Evolutionary conservation across 306 rosid genomes (phyloP).

Genomic region (Cicer chorassanicum): DNA sequence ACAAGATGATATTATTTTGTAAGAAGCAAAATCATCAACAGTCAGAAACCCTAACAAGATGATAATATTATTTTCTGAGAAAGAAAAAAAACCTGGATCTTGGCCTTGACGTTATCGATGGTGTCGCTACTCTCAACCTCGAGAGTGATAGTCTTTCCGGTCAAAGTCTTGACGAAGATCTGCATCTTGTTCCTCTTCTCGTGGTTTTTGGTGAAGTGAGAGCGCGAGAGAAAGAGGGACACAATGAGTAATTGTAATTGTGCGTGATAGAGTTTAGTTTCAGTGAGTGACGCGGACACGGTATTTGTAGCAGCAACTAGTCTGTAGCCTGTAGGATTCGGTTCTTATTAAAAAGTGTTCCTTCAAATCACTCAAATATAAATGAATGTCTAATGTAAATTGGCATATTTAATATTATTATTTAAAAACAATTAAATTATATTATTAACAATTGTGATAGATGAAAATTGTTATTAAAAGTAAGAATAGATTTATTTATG

Average conservation of each 20-base stretch:
- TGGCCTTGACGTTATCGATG: constrained; percentile 63
- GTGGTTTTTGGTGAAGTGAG: neutral
- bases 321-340: neutral
- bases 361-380: too few relatives aligned
- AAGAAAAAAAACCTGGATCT: constrained; percentile 51
- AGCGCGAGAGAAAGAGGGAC: neutral
- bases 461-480: too few relatives aligned
- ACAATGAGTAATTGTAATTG: neutral
- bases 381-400: too few relatives aligned
- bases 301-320: neutral
- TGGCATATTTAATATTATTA: too few relatives aligned
- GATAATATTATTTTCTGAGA: neutral
- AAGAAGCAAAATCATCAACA: neutral
- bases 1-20: neutral
- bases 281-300: neutral
- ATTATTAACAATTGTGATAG: too few relatives aligned
- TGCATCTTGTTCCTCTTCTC: constrained; percentile 48
- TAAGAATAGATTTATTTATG: too few relatives aligned
- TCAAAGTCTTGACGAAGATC: constrained; percentile 64
- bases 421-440: too few relatives aligned
- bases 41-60: constrained; percentile 17
- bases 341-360: neutral
- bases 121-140: constrained; percentile 64
- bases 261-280: neutral
- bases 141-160: constrained; percentile 61